These are phyloP conservation scores for Hygrophila difformis DNA, from an alignment of 257 asterid genomes.

Conservation along the genomic window DNA sequence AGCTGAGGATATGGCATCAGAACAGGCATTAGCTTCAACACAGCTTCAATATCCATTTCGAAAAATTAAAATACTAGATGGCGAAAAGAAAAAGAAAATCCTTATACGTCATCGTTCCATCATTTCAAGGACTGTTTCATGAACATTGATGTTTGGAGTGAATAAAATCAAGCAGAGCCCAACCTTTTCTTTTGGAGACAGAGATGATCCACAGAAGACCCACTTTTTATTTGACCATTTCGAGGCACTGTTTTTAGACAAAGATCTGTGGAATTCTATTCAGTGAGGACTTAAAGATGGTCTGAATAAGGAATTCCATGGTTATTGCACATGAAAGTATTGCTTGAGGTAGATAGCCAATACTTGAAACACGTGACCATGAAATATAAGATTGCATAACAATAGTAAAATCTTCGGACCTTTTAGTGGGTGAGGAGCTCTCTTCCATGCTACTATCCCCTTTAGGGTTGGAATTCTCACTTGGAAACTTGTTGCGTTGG, in stretches of 20 bases:
- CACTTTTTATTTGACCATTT: conserved; percentile 31
- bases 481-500: conserved; percentile 59
- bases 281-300: too few relatives aligned
- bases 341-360: not conserved
- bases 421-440: conserved; percentile 23
- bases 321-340: too few relatives aligned
- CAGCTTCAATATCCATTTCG: too few relatives aligned
- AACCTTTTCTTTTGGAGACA: conserved; percentile 76
- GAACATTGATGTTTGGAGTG: not conserved
- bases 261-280: conserved; percentile 21
- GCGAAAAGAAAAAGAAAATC: too few relatives aligned
- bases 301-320: not conserved
- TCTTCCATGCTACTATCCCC: conserved; percentile 23
- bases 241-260: conserved; percentile 33
- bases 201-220: conserved; percentile 77
- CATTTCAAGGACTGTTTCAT: too few relatives aligned
- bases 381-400: not conserved
- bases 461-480: conserved; percentile 42
- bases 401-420: conserved; percentile 22
- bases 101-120: too few relatives aligned
- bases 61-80: too few relatives aligned
- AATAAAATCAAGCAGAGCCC: conserved; percentile 7
- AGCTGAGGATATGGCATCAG: conserved; percentile 27
- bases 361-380: not conserved
- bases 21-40: not conserved